These are phyloP conservation scores for Fusarium solani-melongenae DNA, from an alignment of 2,329 filamentous ascomycete genomes.

Conservation along the genomic window DNA sequence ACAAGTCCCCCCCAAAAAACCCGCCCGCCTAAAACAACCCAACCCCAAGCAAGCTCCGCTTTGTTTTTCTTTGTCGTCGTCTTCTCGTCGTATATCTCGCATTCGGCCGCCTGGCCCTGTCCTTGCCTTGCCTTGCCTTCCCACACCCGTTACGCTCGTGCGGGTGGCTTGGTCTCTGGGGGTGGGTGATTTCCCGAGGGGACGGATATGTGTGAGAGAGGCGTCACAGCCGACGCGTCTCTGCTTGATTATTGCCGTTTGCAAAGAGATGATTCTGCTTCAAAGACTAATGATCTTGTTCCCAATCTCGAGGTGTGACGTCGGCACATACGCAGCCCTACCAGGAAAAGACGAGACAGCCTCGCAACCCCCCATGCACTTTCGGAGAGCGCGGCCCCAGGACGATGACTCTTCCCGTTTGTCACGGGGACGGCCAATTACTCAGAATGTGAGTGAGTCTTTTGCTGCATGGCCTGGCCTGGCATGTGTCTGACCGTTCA, in stretches of 20 bases:
- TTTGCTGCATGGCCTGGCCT: not conserved
- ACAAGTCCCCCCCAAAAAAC: not conserved
- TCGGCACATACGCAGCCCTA: slow-evolving; percentile 35
- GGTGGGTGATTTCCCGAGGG: not conserved
- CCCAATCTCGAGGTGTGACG: slow-evolving; percentile 22
- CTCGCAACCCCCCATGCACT: slow-evolving; percentile 8
- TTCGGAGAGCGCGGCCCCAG: slow-evolving; percentile 9
- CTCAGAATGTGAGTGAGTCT: not conserved
- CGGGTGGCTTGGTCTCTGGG: slow-evolving; percentile 30
- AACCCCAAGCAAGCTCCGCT: not conserved
- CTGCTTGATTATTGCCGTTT: not conserved
- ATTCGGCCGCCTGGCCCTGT: slow-evolving; percentile 23
- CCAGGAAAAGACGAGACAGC: not conserved
- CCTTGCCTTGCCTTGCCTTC: not conserved
- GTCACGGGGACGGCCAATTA: slow-evolving; percentile 27
- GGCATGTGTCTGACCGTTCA: not conserved
- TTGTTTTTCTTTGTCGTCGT: slow-evolving; percentile 12
- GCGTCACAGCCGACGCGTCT: slow-evolving; percentile 9
- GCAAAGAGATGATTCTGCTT: not conserved
- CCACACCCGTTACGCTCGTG: slow-evolving; percentile 15
- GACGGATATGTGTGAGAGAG: not conserved
- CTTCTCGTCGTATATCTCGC: slow-evolving; percentile 42
- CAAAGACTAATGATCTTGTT: not conserved
- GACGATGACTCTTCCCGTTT: slow-evolving; percentile 31
- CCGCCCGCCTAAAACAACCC: slow-evolving; percentile 13